Evolutionary conservation across 805 yeast species (phyloP), one percentile per base, ranked within the genome.

Genomic region (Saccharomycopsis sp.): DNA sequence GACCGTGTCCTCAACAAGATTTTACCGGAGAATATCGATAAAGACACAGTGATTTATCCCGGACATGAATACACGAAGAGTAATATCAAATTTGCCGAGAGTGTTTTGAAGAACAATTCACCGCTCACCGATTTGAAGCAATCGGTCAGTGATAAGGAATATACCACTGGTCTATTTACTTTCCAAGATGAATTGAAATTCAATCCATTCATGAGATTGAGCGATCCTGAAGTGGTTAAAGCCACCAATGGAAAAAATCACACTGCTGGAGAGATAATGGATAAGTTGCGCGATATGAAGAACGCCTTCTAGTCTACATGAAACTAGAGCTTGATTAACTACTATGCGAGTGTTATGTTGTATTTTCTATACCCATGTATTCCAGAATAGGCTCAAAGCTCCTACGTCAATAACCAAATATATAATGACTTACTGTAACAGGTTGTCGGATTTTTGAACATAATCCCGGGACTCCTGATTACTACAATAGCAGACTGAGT

Each of bases 51-150:
- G 44, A 91, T 91, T 1, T 92, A 82, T 67, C 92, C 97, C 1
- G 99, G 99, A 1, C 99, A 94, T 71, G 99, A 94, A 73, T 94
- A 94, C 73, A 94, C 99, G 3, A 79, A 77, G 64, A 77, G 88
- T 24, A 92, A 94, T 68, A 85, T 87, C 21, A 80, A 78, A 63
- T 94, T 94, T 70, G 89, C 94, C 18, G 78, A 81, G 63, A 77
- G 84, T 1, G 82, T 88, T 1, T 69, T 89, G 57, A 69, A 75
- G 51, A 73, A 78, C 57, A 77, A 74, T 51, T 44, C 63, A 23
- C 66, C 68, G 8, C 71, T 71, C 12, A 59, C 61, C 1, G 71
- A 71, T 57, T 76, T 92, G 62, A 84, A 79, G 51, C 64, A 73
- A 21, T 89, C 73, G 63, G 75, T 81, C 50, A 57, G 71, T 5